Percentiles rank a stretch among this genome's conserved stretches.
Conservation (phyloP, 805 yeast genomes). For the Starmerella khaoyaiensis region DNA sequence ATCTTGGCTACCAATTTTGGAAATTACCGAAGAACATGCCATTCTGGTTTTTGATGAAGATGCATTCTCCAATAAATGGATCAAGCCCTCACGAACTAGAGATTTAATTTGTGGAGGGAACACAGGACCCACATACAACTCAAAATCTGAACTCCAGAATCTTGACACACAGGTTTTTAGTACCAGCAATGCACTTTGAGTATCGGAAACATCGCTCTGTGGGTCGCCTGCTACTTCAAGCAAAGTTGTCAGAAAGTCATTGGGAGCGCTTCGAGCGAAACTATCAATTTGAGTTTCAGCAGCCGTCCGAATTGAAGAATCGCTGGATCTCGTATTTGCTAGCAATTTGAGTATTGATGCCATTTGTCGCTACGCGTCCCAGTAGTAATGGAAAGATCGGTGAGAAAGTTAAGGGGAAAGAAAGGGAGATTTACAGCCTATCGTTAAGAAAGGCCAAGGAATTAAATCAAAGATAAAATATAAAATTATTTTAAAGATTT, state of each 20-base stretch:
- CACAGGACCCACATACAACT: constrained; percentile 56
- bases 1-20: constrained; percentile 77
- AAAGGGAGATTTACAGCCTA: too few relatives aligned
- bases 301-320: constrained; percentile 4
- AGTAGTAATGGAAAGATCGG: too few relatives aligned
- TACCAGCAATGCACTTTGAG: constrained; percentile 39
- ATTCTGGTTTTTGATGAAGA: constrained; percentile 40
- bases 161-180: constrained; percentile 54
- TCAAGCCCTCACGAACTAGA: constrained; percentile 37
- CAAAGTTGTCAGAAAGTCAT: constrained; percentile 13
- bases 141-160: constrained; percentile 77
- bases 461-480: too few relatives aligned
- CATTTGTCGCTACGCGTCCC: constrained; percentile 1
- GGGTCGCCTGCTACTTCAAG: constrained; percentile 11
- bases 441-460: too few relatives aligned
- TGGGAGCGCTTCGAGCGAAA: constrained; percentile 6
- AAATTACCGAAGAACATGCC: constrained; percentile 59
- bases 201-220: constrained; percentile 34
- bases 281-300: constrained; percentile 12
- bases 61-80: constrained; percentile 37
- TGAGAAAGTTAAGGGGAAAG: too few relatives aligned
- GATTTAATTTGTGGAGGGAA: constrained; percentile 41
- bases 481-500: too few relatives aligned
- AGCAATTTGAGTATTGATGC: constrained; percentile 5
- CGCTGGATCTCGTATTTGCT: constrained; percentile 13